Base-by-base conservation (phyloP, 148 eudicot species). In the Rhododendron williamsianum region DNA sequence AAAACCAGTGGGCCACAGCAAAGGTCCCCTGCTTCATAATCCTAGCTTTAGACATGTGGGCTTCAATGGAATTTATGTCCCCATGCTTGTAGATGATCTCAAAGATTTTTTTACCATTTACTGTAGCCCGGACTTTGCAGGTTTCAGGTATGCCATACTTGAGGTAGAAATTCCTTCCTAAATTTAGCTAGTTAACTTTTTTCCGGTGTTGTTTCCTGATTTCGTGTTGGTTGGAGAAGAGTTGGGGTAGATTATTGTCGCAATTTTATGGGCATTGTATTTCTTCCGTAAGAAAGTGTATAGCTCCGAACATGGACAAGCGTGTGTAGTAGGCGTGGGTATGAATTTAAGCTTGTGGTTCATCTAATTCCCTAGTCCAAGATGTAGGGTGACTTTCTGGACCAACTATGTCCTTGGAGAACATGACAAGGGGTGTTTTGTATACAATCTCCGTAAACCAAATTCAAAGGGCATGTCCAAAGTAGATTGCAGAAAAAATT, bases 1-100 rank as follows among this genome's bases (percentile, higher is more conserved):
- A 54, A 91, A 90, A 80, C 93, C 93, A 78, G 93, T 91, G 60
- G 81, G 90, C 85, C 93, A 91, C 69, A 91, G 92, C 78, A 91
- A 91, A 83, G 92, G 92, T 71, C 92, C 90, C 30, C 78, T 90
- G 56, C 83, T 91, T 73, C 92, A 91, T 78, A 91, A 91, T 89
- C 92, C 91, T 27, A 89, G 92, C 35, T 91, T 91, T 51, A 88
- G 92, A 87, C 82, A 90, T 76, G 92, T 87, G 56, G 90, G 89
- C 63, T 91, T 73, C 89, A 91, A 91, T 60, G 92, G 92, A 81
- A 72, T 89, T 77, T 91, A 91, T 85, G 93, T 89, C 76, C 93
- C 93, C 30, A 90, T 91, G 92, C 76, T 90, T 45, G 92, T 91
- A 49, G 93, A 91, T 83, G 88, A 91, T 86, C 88, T 91, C 43